Conservation (phyloP, 345 rosid species). For the Brassica rapa region DNA sequence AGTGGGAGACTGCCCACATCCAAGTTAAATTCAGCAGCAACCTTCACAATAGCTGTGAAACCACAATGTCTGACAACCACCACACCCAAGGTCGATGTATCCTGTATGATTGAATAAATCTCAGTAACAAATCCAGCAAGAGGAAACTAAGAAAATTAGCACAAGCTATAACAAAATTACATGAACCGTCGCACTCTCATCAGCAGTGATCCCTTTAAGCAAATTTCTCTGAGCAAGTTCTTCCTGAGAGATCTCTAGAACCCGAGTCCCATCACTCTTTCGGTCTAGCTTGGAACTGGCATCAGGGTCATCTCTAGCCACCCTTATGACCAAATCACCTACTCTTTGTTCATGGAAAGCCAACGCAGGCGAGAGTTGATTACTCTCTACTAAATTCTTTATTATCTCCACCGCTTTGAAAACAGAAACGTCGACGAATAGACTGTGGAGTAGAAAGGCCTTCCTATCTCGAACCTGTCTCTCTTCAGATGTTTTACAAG, state of each 20-base stretch:
- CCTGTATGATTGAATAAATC: constrained; percentile 52
- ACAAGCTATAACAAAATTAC: constrained; percentile 50
- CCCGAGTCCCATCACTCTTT: constrained; percentile 66
- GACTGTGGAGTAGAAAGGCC: constrained; percentile 84
- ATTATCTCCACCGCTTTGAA: constrained; percentile 71
- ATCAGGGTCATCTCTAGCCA: constrained; percentile 69
- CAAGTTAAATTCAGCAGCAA: constrained; percentile 59
- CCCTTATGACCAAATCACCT: constrained; percentile 72
- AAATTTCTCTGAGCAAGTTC: constrained; percentile 73
- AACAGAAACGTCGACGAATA: constrained; percentile 87
- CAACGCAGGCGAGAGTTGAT: constrained; percentile 41
- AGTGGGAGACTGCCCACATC: constrained; percentile 51
- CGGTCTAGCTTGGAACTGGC: constrained; percentile 66
- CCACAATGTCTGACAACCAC: constrained; percentile 93
- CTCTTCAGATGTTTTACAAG: constrained; percentile 96
- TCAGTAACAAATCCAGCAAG: constrained; percentile 40
- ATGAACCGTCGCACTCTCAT: constrained; percentile 92
- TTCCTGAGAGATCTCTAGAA: constrained; percentile 61
- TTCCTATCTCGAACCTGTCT: constrained; percentile 89
- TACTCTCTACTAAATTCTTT: constrained; percentile 47
- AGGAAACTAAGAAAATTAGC: constrained; percentile 34
- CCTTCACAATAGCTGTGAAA: constrained; percentile 74
- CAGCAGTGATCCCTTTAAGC: constrained; percentile 93
- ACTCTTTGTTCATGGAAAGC: constrained; percentile 55
- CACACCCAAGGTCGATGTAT: constrained; percentile 86